phyloP scores from a whole-genome alignment of 2,329 filamentous ascomycete species.

The Calonectria crousiana region DNA sequence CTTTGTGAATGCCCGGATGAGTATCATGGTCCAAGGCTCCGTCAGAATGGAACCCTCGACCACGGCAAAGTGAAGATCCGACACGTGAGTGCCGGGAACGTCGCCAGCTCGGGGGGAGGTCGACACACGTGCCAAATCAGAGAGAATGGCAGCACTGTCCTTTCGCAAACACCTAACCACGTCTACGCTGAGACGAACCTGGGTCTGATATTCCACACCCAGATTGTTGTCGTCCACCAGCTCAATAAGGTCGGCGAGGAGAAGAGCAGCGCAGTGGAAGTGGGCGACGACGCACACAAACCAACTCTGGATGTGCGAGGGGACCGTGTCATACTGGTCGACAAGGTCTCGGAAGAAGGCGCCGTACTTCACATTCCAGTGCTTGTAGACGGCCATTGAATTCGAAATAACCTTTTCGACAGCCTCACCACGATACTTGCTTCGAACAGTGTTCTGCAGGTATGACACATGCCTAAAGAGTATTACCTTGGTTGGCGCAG shows the following conservation, averaged over 20 bases:
- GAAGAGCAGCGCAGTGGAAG: constrained; percentile 68
- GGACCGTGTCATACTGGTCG: constrained; percentile 61
- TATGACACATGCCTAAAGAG: constrained; percentile 68
- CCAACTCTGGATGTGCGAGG: constrained; percentile 69
- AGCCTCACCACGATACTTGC: constrained; percentile 49
- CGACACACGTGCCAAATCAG: constrained; percentile 61
- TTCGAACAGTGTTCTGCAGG: constrained; percentile 65
- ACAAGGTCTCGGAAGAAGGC: constrained; percentile 66
- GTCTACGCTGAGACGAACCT: constrained; percentile 42
- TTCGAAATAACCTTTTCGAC: constrained; percentile 63
- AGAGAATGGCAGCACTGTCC: constrained; percentile 58
- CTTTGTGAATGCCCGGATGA: constrained; percentile 65
- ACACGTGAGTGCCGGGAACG: constrained; percentile 38
- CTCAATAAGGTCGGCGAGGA: constrained; percentile 67
- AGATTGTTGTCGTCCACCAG: constrained; percentile 57
- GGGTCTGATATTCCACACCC: constrained; percentile 42
- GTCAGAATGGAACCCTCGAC: constrained; percentile 68
- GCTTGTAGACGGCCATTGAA: constrained; percentile 62
- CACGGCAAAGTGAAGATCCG: constrained; percentile 65
- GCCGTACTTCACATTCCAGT: constrained; percentile 66
- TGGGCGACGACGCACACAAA: constrained; percentile 69
- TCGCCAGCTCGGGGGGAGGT: constrained; percentile 49
- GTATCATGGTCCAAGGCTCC: constrained; percentile 70
- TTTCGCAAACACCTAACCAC: constrained; percentile 56
- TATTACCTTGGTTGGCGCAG: constrained; percentile 70